Conservation (phyloP, 2,329 filamentous ascomycete genomes). For the Pleurostoma richardsiae region DNA sequence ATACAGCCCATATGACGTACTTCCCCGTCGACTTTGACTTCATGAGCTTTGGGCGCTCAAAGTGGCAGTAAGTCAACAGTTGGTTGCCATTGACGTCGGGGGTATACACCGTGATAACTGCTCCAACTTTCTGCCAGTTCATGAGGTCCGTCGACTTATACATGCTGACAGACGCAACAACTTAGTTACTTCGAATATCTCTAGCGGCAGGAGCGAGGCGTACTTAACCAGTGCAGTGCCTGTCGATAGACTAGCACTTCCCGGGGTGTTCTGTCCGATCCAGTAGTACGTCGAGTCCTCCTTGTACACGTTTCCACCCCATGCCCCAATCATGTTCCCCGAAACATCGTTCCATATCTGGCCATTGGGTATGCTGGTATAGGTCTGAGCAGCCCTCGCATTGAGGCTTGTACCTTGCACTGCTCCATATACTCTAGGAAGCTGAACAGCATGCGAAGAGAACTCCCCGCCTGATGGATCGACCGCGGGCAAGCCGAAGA, state of each 20-base stretch:
- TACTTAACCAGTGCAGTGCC: background rate
- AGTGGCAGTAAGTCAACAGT: conserved; percentile 1
- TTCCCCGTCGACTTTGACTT: conserved; percentile 1
- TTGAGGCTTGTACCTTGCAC: background rate
- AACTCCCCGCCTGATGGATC: too few relatives aligned
- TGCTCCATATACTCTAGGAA: too few relatives aligned
- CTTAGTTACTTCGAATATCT: background rate
- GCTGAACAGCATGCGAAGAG: too few relatives aligned
- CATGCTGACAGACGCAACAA: background rate
- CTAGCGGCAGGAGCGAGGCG: background rate
- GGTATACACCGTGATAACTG: conserved; percentile 2
- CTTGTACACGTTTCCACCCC: conserved; percentile 1
- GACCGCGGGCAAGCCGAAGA: too few relatives aligned
- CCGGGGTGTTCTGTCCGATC: conserved; percentile 1
- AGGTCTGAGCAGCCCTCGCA: background rate
- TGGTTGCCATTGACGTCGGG: conserved; percentile 4
- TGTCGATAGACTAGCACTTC: background rate
- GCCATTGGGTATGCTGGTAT: conserved; percentile 1
- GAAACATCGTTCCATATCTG: conserved; percentile 3
- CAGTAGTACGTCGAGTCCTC: conserved; percentile 3
- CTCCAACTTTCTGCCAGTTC: conserved; percentile 3
- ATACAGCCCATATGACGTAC: conserved; percentile 3
- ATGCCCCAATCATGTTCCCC: conserved; percentile 2
- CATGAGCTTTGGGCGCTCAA: conserved; percentile 3
- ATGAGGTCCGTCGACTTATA: conserved; percentile 4